phyloP scores from a whole-genome alignment of 768 basidiomycete genomes.

The Panellus pusillus region DNA sequence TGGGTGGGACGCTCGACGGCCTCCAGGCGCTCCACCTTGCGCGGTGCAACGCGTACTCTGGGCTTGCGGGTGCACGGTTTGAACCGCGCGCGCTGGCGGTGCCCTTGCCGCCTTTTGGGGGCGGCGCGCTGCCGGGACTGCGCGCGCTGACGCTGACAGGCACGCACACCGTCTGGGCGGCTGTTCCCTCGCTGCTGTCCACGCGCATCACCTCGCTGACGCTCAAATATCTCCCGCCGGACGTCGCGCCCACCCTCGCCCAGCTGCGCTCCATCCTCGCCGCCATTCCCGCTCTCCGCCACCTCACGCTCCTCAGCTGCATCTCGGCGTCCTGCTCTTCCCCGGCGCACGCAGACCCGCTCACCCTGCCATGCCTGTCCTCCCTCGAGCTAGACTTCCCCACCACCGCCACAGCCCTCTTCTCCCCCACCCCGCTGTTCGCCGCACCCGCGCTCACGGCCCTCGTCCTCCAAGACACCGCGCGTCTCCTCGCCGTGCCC shows the following conservation, averaged over 20 bases:
- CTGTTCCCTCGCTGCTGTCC: constrained; percentile 31
- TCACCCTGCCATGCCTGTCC: constrained; percentile 24
- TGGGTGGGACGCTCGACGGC: constrained; percentile 31
- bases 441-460: constrained; percentile 35
- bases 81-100: constrained; percentile 38
- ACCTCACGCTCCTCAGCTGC: constrained; percentile 53
- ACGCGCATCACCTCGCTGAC: constrained; percentile 46
- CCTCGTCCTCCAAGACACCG: constrained; percentile 49
- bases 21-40: constrained; percentile 46
- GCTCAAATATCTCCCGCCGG: constrained; percentile 55
- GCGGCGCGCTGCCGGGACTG: too few species aligned
- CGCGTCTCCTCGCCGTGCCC: constrained; percentile 35
- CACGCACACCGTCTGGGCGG: constrained; percentile 57
- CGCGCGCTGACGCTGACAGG: constrained; percentile 49
- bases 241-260: constrained; percentile 53
- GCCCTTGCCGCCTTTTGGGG: constrained; percentile 50
- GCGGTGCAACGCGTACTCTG: constrained; percentile 61
- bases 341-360: not conserved
- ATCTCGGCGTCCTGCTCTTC: constrained; percentile 43
- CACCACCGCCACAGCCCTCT: constrained; percentile 38
- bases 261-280: constrained; percentile 46
- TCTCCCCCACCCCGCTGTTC: constrained; percentile 38
- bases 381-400: constrained; percentile 40
- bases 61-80: constrained; percentile 43
- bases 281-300: constrained; percentile 41